Evolutionary conservation across 305 asterid genomes (phyloP), one percentile per base, ranked within the genome.

Genomic region (Rubia peregrina): DNA sequence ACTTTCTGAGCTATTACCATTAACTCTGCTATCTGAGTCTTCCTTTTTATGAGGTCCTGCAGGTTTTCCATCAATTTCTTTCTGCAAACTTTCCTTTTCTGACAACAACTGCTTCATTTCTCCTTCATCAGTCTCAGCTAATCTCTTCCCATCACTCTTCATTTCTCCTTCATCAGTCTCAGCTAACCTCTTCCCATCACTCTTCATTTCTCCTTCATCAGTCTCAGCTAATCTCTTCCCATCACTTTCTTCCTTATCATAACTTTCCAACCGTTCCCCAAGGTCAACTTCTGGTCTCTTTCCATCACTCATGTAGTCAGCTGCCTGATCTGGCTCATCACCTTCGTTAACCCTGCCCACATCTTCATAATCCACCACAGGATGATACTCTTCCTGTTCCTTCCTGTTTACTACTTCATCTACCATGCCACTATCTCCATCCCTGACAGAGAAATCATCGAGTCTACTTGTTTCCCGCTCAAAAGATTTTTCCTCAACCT

Each of bases 381-480:
- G 75, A 67, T 55, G 61, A 80, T 64, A 73, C 72, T 80, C 86
- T 68, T 76, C 79, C 72, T 51, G 73, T 68, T 62, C 61, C 64
- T 24, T 64, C 62, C 48, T 79, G 70, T 67, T 78, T 75, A 74
- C 87, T 80, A 78, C 88, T 72, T 67, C 88, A 69, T 75, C 80
- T 68, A 72, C 71, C 53, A 71, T 76, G 72, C 49, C 73, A 73
- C 51, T 81, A 77, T 70, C 61, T 68, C 73, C 86, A 79, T 80
- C 68, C 64, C 71, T 53, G 38, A 57, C 71, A 42, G 66, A 65
- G 64, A 72, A 77, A 77, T 67, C 74, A 62, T 70, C 82, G 7
- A 68, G 62, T 56, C 61, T 67, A 67, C 62, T 77, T 55, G 16
- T 76, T 67, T 76, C 70, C 67, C 67, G 79, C 72, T 80, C 79